phyloP scores from a whole-genome alignment of 208 protist genomes.

The Leishmania turanica region DNA sequence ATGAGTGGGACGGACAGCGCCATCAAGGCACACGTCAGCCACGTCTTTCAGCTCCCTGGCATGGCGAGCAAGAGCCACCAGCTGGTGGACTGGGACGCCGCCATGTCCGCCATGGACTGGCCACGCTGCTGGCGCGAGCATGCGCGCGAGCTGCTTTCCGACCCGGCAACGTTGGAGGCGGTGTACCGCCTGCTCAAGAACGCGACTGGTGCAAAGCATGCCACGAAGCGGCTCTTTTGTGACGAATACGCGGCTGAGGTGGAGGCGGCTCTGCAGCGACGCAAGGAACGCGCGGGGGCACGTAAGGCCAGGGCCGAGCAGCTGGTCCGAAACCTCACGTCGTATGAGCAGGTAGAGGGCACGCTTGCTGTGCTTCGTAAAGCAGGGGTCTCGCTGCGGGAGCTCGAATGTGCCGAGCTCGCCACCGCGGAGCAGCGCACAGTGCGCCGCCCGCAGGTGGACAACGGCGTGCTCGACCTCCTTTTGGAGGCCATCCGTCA shows the following conservation, averaged over 20 bases:
- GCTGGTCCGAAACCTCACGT: constrained; percentile 57
- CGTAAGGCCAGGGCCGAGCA: constrained; percentile 24
- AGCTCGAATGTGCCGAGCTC: constrained; percentile 39
- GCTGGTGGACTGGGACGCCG: constrained; percentile 56
- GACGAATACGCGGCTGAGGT: constrained; percentile 54
- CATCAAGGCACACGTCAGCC: constrained; percentile 41
- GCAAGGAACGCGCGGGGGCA: constrained; percentile 34
- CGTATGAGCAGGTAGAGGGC: constrained; percentile 54
- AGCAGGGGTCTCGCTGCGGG: constrained; percentile 44
- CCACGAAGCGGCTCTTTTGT: constrained; percentile 47
- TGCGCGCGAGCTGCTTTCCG: constrained; percentile 44
- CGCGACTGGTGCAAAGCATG: constrained; percentile 57
- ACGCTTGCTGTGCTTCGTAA: constrained; percentile 51
- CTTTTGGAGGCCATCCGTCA: constrained; percentile 48
- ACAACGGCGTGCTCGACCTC: constrained; percentile 34
- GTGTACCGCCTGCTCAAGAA: constrained; percentile 59
- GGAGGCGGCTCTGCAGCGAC: constrained; percentile 39
- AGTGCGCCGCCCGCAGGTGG: constrained; percentile 37
- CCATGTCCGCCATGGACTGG: constrained; percentile 73
- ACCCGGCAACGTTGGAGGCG: constrained; percentile 42
- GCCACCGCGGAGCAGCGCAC: constrained; percentile 14
- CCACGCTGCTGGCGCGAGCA: constrained; percentile 54
- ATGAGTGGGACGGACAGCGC: constrained; percentile 43
- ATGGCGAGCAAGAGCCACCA: not conserved
- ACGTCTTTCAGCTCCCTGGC: constrained; percentile 45